Base-by-base conservation (phyloP, 1,284 basidiomycete genomes). In the Cryptococcus maquisensis region DNA sequence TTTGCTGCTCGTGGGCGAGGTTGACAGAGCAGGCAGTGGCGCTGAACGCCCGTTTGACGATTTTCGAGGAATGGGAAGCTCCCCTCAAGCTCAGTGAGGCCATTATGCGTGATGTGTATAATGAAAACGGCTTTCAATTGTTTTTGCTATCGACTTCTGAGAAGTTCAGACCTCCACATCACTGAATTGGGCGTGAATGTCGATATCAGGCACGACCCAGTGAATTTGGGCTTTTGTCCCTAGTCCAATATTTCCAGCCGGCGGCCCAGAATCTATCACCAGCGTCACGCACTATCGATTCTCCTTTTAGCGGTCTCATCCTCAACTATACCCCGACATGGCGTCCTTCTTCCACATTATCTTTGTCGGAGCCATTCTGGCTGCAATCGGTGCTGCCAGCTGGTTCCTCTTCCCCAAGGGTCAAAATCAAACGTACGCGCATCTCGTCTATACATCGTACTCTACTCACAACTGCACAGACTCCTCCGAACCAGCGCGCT, bases 341-440 rank as follows among this genome's bases (percentile, higher is more conserved):
- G 44, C 38, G 63, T 52, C 61, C 12, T 70, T 70, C 65, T 60
- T 68, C 40, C 68, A 70, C 62, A 65, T 74, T 61, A 59, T 74
- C 36, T 47, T 66, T 43, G 62, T 74, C 55, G 73, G 56, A 39
- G 54, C 77, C 49, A 54, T 77, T 52, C 56, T 60, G 37, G 60
- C 69, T 13, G 86, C 79, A 0, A 76, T 91, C 23, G 89, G 86
- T 78, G 77, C 79, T 1, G 79, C 78, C 36, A 80, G 83, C 1
- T 90, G 84, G 77, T 77, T 90, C 43, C 81, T 85, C 54, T 82
- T 84, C 0, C 90, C 87, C 1, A 92, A 91, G 70, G 90, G 92
- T 1, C 83, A 87, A 40, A 83, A 92, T 58, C 91, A 94, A 79
- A 86, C 86, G 92, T 95, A 69, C 64, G 88, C 64, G 88, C 26